Evolutionary conservation across 2,329 filamentous ascomycete genomes (phyloP), one percentile per base, ranked within the genome.

Genomic region (Fusarium udum): DNA sequence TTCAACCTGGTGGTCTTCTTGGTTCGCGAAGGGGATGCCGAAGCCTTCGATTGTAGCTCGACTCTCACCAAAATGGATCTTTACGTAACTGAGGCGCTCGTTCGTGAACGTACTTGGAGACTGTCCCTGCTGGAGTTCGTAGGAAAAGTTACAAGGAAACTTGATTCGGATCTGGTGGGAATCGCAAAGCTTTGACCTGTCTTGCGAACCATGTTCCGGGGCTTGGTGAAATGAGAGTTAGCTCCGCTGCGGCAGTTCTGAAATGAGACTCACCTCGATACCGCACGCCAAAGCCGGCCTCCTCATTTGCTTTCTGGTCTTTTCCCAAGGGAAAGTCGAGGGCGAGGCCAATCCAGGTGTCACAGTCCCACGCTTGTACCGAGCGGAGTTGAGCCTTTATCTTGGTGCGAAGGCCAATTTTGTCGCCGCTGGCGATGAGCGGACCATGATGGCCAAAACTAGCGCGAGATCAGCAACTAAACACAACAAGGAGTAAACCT

Each of bases 381-480:
- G 14, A 22, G 13, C 18, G 20, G 7, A 70, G 11, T 22, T 39
- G 49, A 26, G 64, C 36, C 16, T 32, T 26, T 2, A 68, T 28
- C 48, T 70, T 70, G 11, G 36, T 49, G 7, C 13, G 3, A 11
- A 61, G 20, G 5, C 58, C 53, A 1, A 68, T 39, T 4, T 11
- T 32, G 16, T 68, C 45, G 6, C 58, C 67, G 8, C 64, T 51
- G 34, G 67, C 58, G 4, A 68, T 48, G 13, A 70, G 20, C 6
- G 67, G 64, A 1, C 67, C 67, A 7, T 28, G 24, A 26, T 70
- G 45, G 13, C 53, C 64, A 12, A 64, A 34, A 5, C 63, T 69
- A 14, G 3, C 15, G 24, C 12, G 26, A 16, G 6, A 20, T 64
- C 14, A 61, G 31, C 39, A 28, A 7, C 15, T 45, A 16, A 22